Conservation (phyloP, 495 filamentous ascomycete species). For the Aspergillus carlsbadensis region DNA sequence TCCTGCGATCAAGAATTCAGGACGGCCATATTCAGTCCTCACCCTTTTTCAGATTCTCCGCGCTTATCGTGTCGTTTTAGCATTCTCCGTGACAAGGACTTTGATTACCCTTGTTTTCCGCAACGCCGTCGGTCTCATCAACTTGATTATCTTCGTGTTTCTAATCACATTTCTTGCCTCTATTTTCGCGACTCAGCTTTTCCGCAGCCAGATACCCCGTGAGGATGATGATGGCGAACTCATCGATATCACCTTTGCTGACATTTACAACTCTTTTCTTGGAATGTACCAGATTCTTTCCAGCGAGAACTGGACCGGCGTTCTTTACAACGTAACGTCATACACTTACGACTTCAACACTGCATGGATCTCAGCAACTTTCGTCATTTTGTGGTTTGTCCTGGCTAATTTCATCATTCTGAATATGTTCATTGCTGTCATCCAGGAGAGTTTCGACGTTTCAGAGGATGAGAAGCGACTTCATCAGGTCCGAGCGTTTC, state of each 20-base stretch:
- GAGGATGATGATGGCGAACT: constrained; percentile 53
- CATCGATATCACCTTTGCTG: constrained; percentile 73
- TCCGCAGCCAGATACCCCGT: constrained; percentile 76
- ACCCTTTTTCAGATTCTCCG: constrained; percentile 92
- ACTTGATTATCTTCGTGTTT: constrained; percentile 94
- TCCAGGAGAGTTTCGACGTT: constrained; percentile 99
- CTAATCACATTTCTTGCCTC: constrained; percentile 90
- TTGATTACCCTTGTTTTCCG: constrained; percentile 85
- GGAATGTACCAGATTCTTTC: constrained; percentile 99
- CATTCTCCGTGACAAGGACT: constrained; percentile 79
- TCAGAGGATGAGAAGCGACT: constrained; percentile 97
- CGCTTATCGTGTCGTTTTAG: constrained; percentile 88
- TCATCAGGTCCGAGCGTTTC: constrained; percentile 90
- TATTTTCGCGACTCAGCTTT: constrained; percentile 91
- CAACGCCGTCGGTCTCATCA: constrained; percentile 87
- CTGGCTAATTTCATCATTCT: constrained; percentile 92
- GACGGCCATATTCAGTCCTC: constrained; percentile 80
- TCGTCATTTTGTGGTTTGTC: constrained; percentile 94
- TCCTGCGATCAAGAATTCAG: constrained; percentile 73
- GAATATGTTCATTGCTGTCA: constrained; percentile 99
- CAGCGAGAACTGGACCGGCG: constrained; percentile 91
- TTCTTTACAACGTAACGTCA: constrained; percentile 79
- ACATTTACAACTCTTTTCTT: constrained; percentile 92
- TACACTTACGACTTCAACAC: constrained; percentile 61
- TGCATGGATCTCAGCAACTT: constrained; percentile 92